Evolutionary conservation across 805 yeast species (phyloP).

Genomic region (Wickerhamiella siamensis): DNA sequence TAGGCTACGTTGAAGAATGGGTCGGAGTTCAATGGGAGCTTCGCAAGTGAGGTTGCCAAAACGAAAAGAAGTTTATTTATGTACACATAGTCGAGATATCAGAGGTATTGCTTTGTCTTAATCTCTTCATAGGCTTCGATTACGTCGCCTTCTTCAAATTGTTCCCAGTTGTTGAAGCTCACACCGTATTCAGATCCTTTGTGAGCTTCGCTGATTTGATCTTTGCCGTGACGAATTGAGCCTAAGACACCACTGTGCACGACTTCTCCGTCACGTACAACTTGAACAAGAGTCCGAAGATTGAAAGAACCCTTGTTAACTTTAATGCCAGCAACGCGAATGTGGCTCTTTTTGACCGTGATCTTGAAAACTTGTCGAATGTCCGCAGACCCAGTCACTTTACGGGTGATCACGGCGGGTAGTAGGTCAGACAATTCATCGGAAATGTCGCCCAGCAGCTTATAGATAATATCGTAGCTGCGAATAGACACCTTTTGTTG

Average conservation of each 20-base stretch:
- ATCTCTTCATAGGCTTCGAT: conserved; percentile 62
- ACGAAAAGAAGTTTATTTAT: not conserved
- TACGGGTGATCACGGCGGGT: conserved; percentile 52
- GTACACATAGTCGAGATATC: not conserved
- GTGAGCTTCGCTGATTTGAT: conserved; percentile 58
- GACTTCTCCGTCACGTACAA: conserved; percentile 37
- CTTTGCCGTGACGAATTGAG: conserved; percentile 68
- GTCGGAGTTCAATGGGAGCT: conserved; percentile 79
- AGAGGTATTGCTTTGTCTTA: conserved; percentile 36
- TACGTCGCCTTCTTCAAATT: conserved; percentile 59
- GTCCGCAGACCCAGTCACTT: conserved; percentile 50
- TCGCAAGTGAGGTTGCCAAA: not conserved
- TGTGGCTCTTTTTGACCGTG: conserved; percentile 34
- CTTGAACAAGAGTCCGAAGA: conserved; percentile 43
- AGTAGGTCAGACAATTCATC: conserved; percentile 43
- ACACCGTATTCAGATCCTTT: conserved; percentile 90
- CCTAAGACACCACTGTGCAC: conserved; percentile 46
- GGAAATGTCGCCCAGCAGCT: conserved; percentile 73
- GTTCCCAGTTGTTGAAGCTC: conserved; percentile 45
- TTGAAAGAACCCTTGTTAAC: conserved; percentile 55
- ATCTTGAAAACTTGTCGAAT: conserved; percentile 62
- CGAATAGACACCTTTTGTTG: conserved; percentile 41
- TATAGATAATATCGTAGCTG: conserved; percentile 70
- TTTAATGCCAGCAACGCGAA: conserved; percentile 77
- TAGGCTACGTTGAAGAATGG: conserved; percentile 72